Base-by-base conservation (phyloP, 2,329 filamentous ascomycete species). In the Penicillium sp. region DNA sequence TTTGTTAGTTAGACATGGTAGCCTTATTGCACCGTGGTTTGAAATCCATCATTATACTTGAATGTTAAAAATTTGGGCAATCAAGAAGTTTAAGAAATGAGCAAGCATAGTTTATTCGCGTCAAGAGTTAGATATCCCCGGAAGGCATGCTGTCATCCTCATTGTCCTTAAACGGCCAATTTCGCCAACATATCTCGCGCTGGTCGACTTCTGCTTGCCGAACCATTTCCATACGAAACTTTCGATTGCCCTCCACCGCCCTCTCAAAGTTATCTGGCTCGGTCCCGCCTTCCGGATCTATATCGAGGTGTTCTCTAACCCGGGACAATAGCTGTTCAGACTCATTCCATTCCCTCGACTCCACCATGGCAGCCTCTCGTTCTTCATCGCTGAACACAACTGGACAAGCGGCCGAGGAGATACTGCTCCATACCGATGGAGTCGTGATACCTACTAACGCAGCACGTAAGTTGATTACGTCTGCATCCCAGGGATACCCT, bases 361-460 rank as follows among this genome's bases (percentile, higher is more conserved):
- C 61, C 2, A 17, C 45, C 8, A 63, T 54, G 2, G 60, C 57
- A 38, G 39, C 7, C 35, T 58, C 48, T 55, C 49, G 44, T 50
- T 63, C 56, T 53, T 57, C 34, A 13, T 56, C 43, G 7, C 48
- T 55, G 44, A 61, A 64, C 3, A 35, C n/a, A 31, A 63, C 54
- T 12, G 57, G 60, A 45, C 56, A 61, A 37, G 12, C 22, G 8
- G 40, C 41, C 61, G 32, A 73, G 59, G 41, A 75, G 61, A 60
- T 74, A 59, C 43, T 67, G 70, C 26, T 71, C 72, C 2, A 61
- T 41, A 61, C 50, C 3, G 38, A 52, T 15, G 51, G 44, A 19
- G 40, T 57, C 4, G 57, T 63, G 37, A 62, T 56, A 8, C 59
- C 57, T 28, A 64, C 56, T 34, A 64, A 47, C 2, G 58, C 60